Percentiles rank a stretch among this genome's conserved stretches.
Conservation (phyloP, 192 early-diverging fungal genomes). For the Ambispora gerdemannii region DNA sequence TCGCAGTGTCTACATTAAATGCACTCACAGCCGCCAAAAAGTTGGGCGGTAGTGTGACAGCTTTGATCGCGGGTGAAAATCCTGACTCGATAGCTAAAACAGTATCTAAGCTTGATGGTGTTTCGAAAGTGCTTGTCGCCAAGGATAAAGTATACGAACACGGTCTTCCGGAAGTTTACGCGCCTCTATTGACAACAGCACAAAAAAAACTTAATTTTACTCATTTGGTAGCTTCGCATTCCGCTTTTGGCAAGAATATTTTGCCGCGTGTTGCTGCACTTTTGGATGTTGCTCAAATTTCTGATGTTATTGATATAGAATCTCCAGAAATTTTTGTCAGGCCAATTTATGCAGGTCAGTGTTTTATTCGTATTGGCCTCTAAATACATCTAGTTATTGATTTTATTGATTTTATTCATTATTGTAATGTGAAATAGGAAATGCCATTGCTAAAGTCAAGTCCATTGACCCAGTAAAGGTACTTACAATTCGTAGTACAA, state of each 20-base stretch:
- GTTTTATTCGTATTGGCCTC: too few relatives aligned
- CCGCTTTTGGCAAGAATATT: conserved; percentile 91
- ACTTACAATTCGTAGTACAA: conserved; percentile 84
- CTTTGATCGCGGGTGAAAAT: conserved; percentile 79
- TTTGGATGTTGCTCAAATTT: conserved; percentile 85
- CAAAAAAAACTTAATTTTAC: conserved; percentile 70
- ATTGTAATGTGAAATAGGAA: conserved; percentile 55
- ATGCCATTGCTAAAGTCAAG: conserved; percentile 95
- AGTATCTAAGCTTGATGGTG: conserved; percentile 62
- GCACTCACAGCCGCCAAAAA: conserved; percentile 83
- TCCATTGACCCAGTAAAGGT: conserved; percentile 84
- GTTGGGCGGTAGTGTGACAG: conserved; percentile 80
- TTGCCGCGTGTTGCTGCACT: conserved; percentile 91
- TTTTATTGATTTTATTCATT: too few relatives aligned
- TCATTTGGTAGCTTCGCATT: conserved; percentile 85
- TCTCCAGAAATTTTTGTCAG: conserved; percentile 86
- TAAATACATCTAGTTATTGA: too few relatives aligned
- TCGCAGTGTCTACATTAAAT: conserved; percentile 74
- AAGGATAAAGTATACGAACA: conserved; percentile 78
- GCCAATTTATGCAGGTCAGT: conserved; percentile 92
- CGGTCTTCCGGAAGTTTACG: conserved; percentile 74
- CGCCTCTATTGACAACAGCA: conserved; percentile 68
- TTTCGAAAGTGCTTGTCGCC: conserved; percentile 82
- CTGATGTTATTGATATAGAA: conserved; percentile 82
- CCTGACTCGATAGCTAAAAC: conserved; percentile 62